Conservation (phyloP, 208 protist genomes). For the Herpetomonas muscarum region DNA sequence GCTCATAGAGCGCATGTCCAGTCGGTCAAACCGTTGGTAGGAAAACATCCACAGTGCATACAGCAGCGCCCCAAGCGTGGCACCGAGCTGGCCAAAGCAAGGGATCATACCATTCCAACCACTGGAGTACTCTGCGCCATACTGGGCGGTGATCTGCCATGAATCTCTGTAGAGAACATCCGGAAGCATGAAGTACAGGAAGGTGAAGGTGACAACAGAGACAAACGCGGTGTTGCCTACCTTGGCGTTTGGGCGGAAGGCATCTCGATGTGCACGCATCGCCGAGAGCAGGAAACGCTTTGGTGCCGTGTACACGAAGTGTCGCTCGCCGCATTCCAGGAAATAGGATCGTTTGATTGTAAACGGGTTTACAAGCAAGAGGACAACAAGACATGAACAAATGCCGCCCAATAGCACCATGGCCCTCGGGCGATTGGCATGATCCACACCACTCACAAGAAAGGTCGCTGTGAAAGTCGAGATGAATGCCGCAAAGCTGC, state of each 20-base stretch:
- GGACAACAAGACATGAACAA: constrained; percentile 17
- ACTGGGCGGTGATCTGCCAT: constrained; percentile 11
- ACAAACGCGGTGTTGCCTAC: constrained; percentile 18
- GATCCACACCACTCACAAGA: neutral
- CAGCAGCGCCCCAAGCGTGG: constrained; percentile 17
- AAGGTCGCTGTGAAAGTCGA: constrained; percentile 15
- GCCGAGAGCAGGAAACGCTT: constrained; percentile 9
- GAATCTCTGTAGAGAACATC: constrained; percentile 18
- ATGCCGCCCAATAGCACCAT: constrained; percentile 22
- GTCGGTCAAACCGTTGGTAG: constrained; percentile 13
- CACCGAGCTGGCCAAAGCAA: constrained; percentile 13
- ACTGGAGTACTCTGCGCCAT: neutral
- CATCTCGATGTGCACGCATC: constrained; percentile 2
- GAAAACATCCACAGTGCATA: constrained; percentile 35
- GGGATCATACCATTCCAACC: constrained; percentile 12
- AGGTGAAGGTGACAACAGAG: constrained; percentile 37
- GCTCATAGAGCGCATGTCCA: neutral
- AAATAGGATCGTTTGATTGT: constrained; percentile 20
- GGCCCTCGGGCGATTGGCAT: constrained; percentile 5
- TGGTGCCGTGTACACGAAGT: constrained; percentile 8
- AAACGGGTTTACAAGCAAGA: constrained; percentile 18
- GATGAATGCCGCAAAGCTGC: constrained; percentile 18
- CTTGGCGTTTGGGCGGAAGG: constrained; percentile 1
- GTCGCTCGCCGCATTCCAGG: constrained; percentile 8
- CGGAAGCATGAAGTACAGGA: constrained; percentile 40